A percentile compares a stretch with the other conserved stretches of the same genome.
phyloP scores from a whole-genome alignment of 305 asterid genomes.

The Fraxinus velutina region DNA sequence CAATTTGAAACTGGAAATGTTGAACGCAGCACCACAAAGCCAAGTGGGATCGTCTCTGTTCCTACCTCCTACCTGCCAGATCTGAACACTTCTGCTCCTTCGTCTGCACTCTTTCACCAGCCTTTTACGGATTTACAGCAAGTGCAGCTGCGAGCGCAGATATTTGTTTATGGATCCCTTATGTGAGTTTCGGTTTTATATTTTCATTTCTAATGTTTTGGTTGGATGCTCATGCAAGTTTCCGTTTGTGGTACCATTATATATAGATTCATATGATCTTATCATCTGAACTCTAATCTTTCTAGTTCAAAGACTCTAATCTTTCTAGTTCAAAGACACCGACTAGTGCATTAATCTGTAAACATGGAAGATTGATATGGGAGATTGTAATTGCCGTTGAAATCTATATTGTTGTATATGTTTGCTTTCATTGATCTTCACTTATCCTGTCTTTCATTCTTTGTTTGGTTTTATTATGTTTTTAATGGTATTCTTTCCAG shows the following conservation, averaged over 20 bases:
- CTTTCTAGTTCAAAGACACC: not conserved
- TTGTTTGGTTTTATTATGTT: constrained; percentile 9
- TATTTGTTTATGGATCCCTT: constrained; percentile 93
- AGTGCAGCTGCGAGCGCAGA: constrained; percentile 96
- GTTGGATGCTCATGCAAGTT: constrained; percentile 1
- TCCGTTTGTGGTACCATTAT: constrained; percentile 3
- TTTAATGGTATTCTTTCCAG: constrained; percentile 39
- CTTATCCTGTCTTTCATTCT: constrained; percentile 1
- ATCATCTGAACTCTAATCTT: not conserved
- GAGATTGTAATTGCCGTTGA: not conserved
- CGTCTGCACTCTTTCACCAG: constrained; percentile 66
- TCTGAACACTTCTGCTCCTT: constrained; percentile 64
- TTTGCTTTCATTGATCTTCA: not conserved
- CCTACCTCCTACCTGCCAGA: constrained; percentile 74
- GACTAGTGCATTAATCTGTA: not conserved
- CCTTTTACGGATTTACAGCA: constrained; percentile 96
- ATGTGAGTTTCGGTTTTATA: constrained; percentile 57
- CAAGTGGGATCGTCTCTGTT: constrained; percentile 48
- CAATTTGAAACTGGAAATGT: constrained; percentile 43
- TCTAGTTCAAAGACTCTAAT: not conserved
- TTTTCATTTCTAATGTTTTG: constrained; percentile 12
- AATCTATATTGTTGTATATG: not conserved
- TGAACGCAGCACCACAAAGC: constrained; percentile 40
- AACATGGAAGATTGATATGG: not conserved
- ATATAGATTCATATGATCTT: not conserved